Conservation (phyloP, 306 rosid species). For the Malus fusca region DNA sequence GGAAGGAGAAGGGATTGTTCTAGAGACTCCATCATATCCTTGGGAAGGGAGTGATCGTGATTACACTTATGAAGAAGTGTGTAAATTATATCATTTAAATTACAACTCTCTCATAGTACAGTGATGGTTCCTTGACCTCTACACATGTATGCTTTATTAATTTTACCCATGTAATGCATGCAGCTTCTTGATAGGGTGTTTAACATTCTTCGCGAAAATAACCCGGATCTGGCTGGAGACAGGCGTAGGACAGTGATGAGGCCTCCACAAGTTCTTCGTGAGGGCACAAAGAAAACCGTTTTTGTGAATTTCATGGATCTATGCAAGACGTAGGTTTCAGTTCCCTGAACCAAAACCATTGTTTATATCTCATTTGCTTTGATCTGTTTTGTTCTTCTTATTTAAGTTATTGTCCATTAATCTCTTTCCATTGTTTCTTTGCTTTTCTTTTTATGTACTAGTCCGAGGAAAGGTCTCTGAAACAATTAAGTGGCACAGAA, state of each 20-base stretch:
- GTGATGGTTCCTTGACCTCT: not conserved
- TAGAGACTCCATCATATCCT: conserved; percentile 47
- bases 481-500: not conserved
- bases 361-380: not conserved
- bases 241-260: conserved; percentile 90
- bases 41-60: conserved; percentile 94
- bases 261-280: conserved; percentile 99
- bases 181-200: conserved; percentile 95
- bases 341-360: not conserved
- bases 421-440: not conserved
- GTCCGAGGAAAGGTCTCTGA: not conserved
- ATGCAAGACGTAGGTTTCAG: conserved; percentile 46
- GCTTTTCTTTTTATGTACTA: not conserved
- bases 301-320: conserved; percentile 95
- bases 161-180: conserved; percentile 5
- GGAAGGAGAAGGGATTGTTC: conserved; percentile 39
- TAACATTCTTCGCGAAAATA: conserved; percentile 84
- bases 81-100: not conserved
- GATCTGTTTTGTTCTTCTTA: not conserved
- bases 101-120: not conserved
- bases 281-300: conserved; percentile 96
- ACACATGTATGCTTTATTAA: not conserved
- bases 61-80: conserved; percentile 86
- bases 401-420: not conserved
- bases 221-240: conserved; percentile 93